These are phyloP conservation scores for Ailanthus altissimus DNA, from an alignment of 345 rosid species.

Conservation along the genomic window DNA sequence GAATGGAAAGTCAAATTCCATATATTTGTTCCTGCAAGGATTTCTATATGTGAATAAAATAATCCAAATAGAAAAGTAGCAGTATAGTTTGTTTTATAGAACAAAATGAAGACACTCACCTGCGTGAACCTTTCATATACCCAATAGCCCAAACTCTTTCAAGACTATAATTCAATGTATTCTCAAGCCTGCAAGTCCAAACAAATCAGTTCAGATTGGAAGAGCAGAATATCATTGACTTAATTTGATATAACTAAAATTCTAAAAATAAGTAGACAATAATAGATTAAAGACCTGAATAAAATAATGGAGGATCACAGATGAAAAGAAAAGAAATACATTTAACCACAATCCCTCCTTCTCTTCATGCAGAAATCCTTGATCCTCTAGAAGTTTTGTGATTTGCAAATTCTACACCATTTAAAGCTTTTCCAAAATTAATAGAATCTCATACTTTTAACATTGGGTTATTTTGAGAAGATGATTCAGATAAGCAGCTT, in stretches of 20 bases:
- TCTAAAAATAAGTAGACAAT: neutral
- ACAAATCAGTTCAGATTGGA: neutral
- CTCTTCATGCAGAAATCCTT: neutral
- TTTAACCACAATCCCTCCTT: neutral
- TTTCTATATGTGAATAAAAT: neutral
- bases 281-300: neutral
- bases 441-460: slow-evolving; percentile 6
- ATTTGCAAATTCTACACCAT: neutral
- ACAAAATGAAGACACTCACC: slow-evolving; percentile 48
- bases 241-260: neutral
- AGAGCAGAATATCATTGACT: neutral
- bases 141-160: slow-evolving; percentile 99
- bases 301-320: neutral
- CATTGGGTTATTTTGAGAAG: neutral
- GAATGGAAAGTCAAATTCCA: neutral
- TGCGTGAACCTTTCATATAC: slow-evolving; percentile 79
- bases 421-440: neutral
- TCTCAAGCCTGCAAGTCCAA: slow-evolving; percentile 65
- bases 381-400: neutral
- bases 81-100: neutral
- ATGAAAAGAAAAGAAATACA: neutral
- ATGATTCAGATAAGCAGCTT: neutral
- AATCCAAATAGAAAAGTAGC: neutral
- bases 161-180: slow-evolving; percentile 83
- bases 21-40: neutral